These are phyloP conservation scores for Wickerhamomyces hampshirensis DNA, from an alignment of 805 yeast species.

Conservation along the genomic window DNA sequence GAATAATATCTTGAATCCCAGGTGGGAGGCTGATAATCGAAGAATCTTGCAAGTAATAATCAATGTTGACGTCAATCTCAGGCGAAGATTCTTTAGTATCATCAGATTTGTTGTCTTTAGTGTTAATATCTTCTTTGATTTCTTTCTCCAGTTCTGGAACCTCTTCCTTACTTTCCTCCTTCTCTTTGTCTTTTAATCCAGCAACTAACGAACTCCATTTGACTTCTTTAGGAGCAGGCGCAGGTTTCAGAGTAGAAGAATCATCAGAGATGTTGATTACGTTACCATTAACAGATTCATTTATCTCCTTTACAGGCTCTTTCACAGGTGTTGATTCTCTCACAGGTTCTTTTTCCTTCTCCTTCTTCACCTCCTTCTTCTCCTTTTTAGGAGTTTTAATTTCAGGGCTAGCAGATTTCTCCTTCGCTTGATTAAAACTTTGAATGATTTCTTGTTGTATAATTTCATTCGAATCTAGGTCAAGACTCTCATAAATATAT, in stretches of 20 bases:
- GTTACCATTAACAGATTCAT: too few relatives aligned
- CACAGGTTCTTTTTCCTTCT: background rate
- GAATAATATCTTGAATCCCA: conserved; percentile 28
- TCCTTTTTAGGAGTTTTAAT: conserved; percentile 2
- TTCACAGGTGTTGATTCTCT: background rate
- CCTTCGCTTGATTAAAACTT: conserved; percentile 16
- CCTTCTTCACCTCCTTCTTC: conserved; percentile 1
- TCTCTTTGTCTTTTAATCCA: conserved; percentile 1
- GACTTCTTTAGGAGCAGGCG: background rate
- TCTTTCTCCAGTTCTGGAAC: conserved; percentile 1
- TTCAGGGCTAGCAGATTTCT: conserved; percentile 1
- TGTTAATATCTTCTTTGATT: too few relatives aligned
- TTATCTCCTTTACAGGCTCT: conserved; percentile 1
- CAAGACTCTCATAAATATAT: conserved; percentile 82
- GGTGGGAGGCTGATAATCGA: conserved; percentile 22
- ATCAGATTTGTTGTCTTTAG: conserved; percentile 6
- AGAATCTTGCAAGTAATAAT: conserved; percentile 17
- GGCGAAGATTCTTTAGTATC: too few relatives aligned
- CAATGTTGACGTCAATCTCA: conserved; percentile 6
- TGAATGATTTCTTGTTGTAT: conserved; percentile 47
- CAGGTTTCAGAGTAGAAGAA: background rate
- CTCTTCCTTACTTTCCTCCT: conserved; percentile 1
- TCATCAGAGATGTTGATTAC: background rate
- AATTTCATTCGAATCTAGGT: conserved; percentile 52
- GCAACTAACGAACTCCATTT: background rate